Evolutionary conservation across 2,329 filamentous ascomycete species (phyloP), one percentile per base, ranked within the genome.

Genomic region (Fusarium pseudonygamai): DNA sequence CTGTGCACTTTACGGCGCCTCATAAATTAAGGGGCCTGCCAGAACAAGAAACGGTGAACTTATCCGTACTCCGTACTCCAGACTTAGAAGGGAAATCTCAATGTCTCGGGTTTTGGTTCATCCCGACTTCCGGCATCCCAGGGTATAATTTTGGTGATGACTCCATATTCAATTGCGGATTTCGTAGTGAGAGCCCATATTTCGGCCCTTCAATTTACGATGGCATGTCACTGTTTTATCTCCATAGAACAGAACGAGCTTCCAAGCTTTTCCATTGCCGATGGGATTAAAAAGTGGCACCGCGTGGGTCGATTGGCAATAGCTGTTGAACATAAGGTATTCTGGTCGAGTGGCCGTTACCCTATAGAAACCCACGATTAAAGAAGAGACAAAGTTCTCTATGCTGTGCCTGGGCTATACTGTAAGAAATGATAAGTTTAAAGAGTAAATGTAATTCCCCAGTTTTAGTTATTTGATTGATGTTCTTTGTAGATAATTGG

Each of bases 221-320:
- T 11, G 3, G 22, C 22, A 42, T 56, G 52, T 30, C 52, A 42
- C 36, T 56, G 20, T 32, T 40, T 42, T 24, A 5, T 30, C 52
- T 28, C 36, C 36, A 30, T 12, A 28, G 0, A 28, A 40, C 7
- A 6, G 3, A 4, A 28, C 0, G 0, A 24, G 15, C 6, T 42
- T 20, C 26, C 12, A 56, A 32, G 36, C 22, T 18, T 42, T 28
- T 42, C 4, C 14, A 14, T n/a, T 42, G 15, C 52, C 26, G 52
- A 18, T 7, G 14, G 34, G 24, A 18, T 28, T 32, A 4, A 42
- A 42, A 56, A 56, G 52, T 40, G 36, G 26, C 20, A 11, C 36
- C 4, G 4, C 2, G 4, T 30, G 20, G 30, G 47, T 24, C 7
- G 4, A 20, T 24, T 47, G 20, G 18, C 32, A 34, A 34, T 34